A percentile compares a stretch with the other conserved stretches of the same genome.
Conservation (phyloP, 768 basidiomycete genomes). For the Xerocomus potaroensis region DNA sequence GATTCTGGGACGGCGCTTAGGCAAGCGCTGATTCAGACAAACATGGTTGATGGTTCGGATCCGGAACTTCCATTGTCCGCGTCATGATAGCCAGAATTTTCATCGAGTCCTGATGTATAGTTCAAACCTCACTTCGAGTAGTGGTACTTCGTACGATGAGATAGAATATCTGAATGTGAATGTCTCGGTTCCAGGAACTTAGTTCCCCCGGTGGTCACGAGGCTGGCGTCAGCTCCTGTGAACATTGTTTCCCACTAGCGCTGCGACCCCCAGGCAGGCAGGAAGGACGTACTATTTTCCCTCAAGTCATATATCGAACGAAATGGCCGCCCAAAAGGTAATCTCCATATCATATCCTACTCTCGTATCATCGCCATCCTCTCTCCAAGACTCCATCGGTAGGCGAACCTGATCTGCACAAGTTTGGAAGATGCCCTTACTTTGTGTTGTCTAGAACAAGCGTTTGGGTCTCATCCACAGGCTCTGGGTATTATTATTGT, state of each 20-base stretch:
- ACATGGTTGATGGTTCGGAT: conserved; percentile 24
- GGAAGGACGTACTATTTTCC: too few relatives aligned
- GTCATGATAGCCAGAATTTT: too few relatives aligned
- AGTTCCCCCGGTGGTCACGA: too few relatives aligned
- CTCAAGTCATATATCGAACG: conserved; percentile 13
- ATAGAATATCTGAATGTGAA: too few relatives aligned
- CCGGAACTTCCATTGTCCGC: neutral
- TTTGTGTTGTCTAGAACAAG: conserved; percentile 48
- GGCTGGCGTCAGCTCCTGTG: too few relatives aligned
- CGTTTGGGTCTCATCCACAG: conserved; percentile 75
- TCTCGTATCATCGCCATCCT: conserved; percentile 49
- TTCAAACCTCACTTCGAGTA: too few relatives aligned
- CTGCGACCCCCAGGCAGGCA: too few relatives aligned
- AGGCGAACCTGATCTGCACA: conserved; percentile 9
- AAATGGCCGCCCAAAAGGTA: conserved; percentile 13
- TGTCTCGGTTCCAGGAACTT: too few relatives aligned
- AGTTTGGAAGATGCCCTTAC: neutral
- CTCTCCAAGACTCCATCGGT: conserved; percentile 63
- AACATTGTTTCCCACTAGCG: too few relatives aligned
- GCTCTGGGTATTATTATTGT: conserved; percentile 81
- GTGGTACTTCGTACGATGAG: too few relatives aligned
- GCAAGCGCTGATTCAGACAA: conserved; percentile 54
- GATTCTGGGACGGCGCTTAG: conserved; percentile 72
- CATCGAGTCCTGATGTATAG: too few relatives aligned
- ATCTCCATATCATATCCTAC: conserved; percentile 61